These are phyloP conservation scores for Xylariales sp. DNA, from an alignment of 2,329 filamentous ascomycete genomes.

Conservation along the genomic window DNA sequence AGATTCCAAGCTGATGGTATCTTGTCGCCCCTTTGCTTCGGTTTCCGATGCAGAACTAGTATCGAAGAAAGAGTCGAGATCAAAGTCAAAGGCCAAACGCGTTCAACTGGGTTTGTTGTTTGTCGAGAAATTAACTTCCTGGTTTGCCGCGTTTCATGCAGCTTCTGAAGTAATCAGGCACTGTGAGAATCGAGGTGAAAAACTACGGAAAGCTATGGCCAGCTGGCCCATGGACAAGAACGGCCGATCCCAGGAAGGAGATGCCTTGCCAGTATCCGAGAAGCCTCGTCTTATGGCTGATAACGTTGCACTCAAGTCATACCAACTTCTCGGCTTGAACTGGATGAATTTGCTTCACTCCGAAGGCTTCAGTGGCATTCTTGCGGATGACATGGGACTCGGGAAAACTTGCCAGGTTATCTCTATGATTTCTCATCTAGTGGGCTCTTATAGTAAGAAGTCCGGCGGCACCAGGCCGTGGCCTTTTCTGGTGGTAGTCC, in stretches of 20 bases:
- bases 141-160: conserved; percentile 59
- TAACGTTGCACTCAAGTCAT: conserved; percentile 85
- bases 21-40: conserved; percentile 38
- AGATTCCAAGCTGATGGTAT: conserved; percentile 67
- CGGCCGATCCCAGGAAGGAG: conserved; percentile 52
- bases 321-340: conserved; percentile 93
- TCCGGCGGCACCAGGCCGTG: conserved; percentile 57
- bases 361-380: conserved; percentile 83
- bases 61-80: conserved; percentile 52
- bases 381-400: conserved; percentile 97
- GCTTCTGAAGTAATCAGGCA: conserved; percentile 53
- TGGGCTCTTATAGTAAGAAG: conserved; percentile 66
- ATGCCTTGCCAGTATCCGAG: conserved; percentile 58
- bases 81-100: conserved; percentile 51
- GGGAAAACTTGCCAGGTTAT: conserved; percentile 99
- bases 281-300: conserved; percentile 84
- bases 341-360: conserved; percentile 90
- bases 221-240: conserved; percentile 49
- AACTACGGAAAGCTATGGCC: conserved; percentile 45
- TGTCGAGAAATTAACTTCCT: conserved; percentile 57
- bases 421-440: conserved; percentile 85
- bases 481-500: conserved; percentile 88
- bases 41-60: conserved; percentile 76
- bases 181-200: conserved; percentile 61
- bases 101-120: conserved; percentile 49